A percentile compares a stretch with the other conserved stretches of the same genome.
These are phyloP conservation scores for Claviceps citrina DNA, from an alignment of 2,329 filamentous ascomycete species.

Conservation along the genomic window DNA sequence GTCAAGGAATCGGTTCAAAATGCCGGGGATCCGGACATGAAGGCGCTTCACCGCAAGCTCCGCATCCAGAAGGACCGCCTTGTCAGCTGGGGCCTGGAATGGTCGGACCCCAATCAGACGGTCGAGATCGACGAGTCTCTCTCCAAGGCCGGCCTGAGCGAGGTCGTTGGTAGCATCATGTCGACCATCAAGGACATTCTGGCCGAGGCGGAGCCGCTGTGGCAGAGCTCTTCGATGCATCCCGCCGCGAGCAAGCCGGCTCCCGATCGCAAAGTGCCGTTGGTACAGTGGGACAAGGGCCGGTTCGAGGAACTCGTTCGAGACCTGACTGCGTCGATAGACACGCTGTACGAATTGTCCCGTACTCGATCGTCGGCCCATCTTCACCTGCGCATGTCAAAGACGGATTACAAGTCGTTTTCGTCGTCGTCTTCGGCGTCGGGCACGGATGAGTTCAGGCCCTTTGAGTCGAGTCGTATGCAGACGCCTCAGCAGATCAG, in stretches of 20 bases:
- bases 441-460: slow-evolving; percentile 28
- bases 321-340: slow-evolving; percentile 63
- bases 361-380: slow-evolving; percentile 40
- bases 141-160: slow-evolving; percentile 59
- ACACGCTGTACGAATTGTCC: slow-evolving; percentile 64
- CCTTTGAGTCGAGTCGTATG: slow-evolving; percentile 45
- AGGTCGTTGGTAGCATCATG: slow-evolving; percentile 65
- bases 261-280: slow-evolving; percentile 37
- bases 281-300: slow-evolving; percentile 53
- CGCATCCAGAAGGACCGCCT: slow-evolving; percentile 68
- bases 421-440: slow-evolving; percentile 9
- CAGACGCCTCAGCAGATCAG: slow-evolving; percentile 46
- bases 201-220: slow-evolving; percentile 59
- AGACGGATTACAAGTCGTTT: slow-evolving; percentile 19
- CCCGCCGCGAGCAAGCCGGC: slow-evolving; percentile 24
- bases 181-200: slow-evolving; percentile 67
- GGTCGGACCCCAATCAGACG: slow-evolving; percentile 56
- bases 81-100: slow-evolving; percentile 66
- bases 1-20: slow-evolving; percentile 50
- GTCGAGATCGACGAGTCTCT: slow-evolving; percentile 56
- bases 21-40: slow-evolving; percentile 52
- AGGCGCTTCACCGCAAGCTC: slow-evolving; percentile 57
- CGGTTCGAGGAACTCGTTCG: slow-evolving; percentile 60
- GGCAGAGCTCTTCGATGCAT: slow-evolving; percentile 44
- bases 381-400: slow-evolving; percentile 16